Conservation (phyloP, 148 eudicot species). For the Oxyria digyna region DNA sequence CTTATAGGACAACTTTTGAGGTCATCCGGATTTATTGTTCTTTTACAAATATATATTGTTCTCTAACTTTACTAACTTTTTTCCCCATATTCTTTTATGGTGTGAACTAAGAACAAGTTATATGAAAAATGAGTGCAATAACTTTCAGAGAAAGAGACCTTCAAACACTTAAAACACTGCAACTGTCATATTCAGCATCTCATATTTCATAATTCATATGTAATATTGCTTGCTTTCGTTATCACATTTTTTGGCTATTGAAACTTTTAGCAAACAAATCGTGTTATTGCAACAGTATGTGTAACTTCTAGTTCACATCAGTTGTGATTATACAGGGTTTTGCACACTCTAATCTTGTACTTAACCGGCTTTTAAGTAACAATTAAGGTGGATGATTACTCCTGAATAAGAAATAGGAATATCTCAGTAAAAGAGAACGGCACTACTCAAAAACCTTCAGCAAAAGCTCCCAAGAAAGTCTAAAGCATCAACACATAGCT, state of each 20-base stretch:
- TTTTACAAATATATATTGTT: background rate
- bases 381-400: background rate
- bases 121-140: background rate
- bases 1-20: background rate
- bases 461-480: constrained; percentile 14
- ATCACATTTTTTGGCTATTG: background rate
- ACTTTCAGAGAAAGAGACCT: background rate
- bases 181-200: constrained; percentile 1
- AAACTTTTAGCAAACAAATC: background rate
- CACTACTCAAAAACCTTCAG: constrained; percentile 16
- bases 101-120: constrained; percentile 4
- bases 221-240: background rate
- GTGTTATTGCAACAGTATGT: background rate
- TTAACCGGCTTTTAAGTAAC: background rate
- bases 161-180: background rate
- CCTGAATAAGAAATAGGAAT: background rate
- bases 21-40: background rate
- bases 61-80: background rate
- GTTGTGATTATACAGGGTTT: background rate
- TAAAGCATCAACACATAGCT: constrained; percentile 12
- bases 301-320: background rate
- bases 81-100: background rate
- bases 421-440: constrained; percentile 11
- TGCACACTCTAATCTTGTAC: background rate
- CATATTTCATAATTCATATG: background rate